Evolutionary conservation across 1,284 basidiomycete species (phyloP).

Genomic region (Apiotrichum mycotoxinovorans): DNA sequence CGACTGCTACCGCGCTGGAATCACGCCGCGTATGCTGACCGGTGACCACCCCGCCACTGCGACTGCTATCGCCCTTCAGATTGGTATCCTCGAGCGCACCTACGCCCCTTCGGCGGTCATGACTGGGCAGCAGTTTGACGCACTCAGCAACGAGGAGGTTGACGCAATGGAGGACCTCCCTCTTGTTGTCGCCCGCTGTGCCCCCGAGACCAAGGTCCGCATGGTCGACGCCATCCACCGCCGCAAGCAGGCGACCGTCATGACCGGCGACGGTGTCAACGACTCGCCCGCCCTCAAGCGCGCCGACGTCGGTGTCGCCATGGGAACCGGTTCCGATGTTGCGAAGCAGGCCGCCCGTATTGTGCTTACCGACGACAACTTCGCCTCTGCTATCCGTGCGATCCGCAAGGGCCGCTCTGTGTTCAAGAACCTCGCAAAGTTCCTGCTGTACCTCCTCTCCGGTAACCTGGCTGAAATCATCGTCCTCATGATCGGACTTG

Average conservation of each 20-base stretch:
- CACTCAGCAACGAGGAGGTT: slow-evolving; percentile 60
- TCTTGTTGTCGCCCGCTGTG: slow-evolving; percentile 60
- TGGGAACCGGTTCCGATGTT: slow-evolving; percentile 70
- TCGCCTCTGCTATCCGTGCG: slow-evolving; percentile 65
- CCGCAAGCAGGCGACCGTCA: slow-evolving; percentile 48
- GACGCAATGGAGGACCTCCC: slow-evolving; percentile 57
- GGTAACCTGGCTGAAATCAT: slow-evolving; percentile 63
- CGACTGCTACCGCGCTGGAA: slow-evolving; percentile 62
- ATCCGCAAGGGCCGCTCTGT: slow-evolving; percentile 62
- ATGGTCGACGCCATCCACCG: slow-evolving; percentile 62
- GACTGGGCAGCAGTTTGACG: slow-evolving; percentile 63
- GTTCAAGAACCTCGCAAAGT: slow-evolving; percentile 52
- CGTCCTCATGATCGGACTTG: slow-evolving; percentile 62
- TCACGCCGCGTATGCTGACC: slow-evolving; percentile 64
- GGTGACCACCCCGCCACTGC: slow-evolving; percentile 55
- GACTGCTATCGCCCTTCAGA: slow-evolving; percentile 53
- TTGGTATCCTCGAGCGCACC: slow-evolving; percentile 56
- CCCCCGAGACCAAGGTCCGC: slow-evolving; percentile 55
- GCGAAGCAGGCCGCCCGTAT: slow-evolving; percentile 61
- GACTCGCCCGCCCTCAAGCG: slow-evolving; percentile 58
- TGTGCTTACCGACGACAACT: slow-evolving; percentile 69
- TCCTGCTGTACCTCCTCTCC: slow-evolving; percentile 55
- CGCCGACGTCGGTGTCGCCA: slow-evolving; percentile 64
- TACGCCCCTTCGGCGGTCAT: slow-evolving; percentile 50
- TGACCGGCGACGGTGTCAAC: slow-evolving; percentile 59